Percentiles rank a stretch among this genome's conserved stretches.
These are phyloP conservation scores for Balamuthia mandrillaris DNA, from an alignment of 208 protist genomes.

Conservation along the genomic window DNA sequence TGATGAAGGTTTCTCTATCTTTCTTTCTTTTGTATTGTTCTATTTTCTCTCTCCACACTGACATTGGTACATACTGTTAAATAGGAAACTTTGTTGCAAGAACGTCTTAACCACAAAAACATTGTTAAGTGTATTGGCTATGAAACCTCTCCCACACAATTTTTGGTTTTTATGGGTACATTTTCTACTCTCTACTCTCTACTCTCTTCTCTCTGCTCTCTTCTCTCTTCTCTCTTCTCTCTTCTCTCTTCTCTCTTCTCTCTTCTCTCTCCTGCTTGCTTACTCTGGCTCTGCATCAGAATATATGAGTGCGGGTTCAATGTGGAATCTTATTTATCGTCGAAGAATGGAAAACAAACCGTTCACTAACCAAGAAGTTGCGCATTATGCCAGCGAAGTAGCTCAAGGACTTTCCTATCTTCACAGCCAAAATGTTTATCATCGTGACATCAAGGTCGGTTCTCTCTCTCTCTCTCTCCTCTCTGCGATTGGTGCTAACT, in stretches of 20 bases:
- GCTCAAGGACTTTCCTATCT: slow-evolving; percentile 18
- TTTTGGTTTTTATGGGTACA: no score
- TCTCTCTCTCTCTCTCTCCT: not conserved
- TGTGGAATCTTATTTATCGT: slow-evolving; percentile 15
- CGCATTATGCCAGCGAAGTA: slow-evolving; percentile 1
- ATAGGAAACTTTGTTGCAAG: no score
- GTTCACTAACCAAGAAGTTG: not conserved
- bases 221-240: not conserved
- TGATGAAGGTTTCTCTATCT: no score
- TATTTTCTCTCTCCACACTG: no score
- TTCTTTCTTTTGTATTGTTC: no score
- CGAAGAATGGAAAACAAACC: not conserved
- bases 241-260: not conserved
- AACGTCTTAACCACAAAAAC: slow-evolving; percentile 15
- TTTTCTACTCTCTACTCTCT: no score
- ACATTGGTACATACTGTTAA: no score
- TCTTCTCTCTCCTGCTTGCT: not conserved
- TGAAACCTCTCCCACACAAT: no score
- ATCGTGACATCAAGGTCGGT: slow-evolving; percentile 2
- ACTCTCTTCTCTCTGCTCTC: not conserved
- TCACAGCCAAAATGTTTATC: slow-evolving; percentile 18
- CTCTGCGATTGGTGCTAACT: not conserved
- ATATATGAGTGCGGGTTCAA: slow-evolving; percentile 12
- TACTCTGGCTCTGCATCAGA: not conserved
- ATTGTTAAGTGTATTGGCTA: not conserved